Conservation (phyloP, 768 basidiomycete species). For the Pulveroboletus sp. region DNA sequence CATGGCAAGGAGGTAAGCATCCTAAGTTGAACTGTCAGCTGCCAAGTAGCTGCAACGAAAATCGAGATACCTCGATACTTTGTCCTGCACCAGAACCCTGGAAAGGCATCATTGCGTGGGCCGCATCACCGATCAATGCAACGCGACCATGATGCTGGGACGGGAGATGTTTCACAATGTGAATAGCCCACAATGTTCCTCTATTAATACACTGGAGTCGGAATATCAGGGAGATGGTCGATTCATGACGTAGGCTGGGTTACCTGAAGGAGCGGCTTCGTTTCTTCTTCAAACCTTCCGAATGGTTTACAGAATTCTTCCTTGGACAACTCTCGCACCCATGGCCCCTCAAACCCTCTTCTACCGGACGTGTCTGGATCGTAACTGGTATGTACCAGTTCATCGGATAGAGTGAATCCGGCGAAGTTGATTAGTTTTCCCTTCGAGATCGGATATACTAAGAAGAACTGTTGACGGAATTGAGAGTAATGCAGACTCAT, state of each 20-base stretch:
- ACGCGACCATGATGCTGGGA: slow-evolving; percentile 52
- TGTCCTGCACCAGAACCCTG: slow-evolving; percentile 44
- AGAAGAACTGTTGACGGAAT: slow-evolving; percentile 45
- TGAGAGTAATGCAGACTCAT: not conserved
- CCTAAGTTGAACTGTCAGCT: slow-evolving; percentile 23
- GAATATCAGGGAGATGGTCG: slow-evolving; percentile 3
- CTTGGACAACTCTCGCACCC: slow-evolving; percentile 46
- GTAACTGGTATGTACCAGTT: slow-evolving; percentile 47
- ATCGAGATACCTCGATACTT: slow-evolving; percentile 37
- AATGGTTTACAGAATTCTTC: slow-evolving; percentile 46
- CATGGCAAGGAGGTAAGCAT: slow-evolving; percentile 35
- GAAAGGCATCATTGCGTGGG: slow-evolving; percentile 41
- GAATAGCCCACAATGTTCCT: slow-evolving; percentile 60
- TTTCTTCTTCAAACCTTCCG: slow-evolving; percentile 56
- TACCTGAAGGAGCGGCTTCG: slow-evolving; percentile 53
- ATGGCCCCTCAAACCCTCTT: slow-evolving; percentile 32
- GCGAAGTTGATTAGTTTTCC: slow-evolving; percentile 61
- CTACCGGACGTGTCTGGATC: slow-evolving; percentile 14
- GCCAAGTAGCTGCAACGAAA: not conserved
- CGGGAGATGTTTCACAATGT: slow-evolving; percentile 47
- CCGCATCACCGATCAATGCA: slow-evolving; percentile 43
- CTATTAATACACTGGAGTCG: slow-evolving; percentile 48
- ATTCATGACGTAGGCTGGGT: slow-evolving; percentile 6
- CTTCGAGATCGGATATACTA: slow-evolving; percentile 58
- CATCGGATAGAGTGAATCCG: slow-evolving; percentile 49